Evolutionary conservation across 2,329 filamentous ascomycete species (phyloP), one percentile per base, ranked within the genome.

Genomic region (Cladosporium sp.): DNA sequence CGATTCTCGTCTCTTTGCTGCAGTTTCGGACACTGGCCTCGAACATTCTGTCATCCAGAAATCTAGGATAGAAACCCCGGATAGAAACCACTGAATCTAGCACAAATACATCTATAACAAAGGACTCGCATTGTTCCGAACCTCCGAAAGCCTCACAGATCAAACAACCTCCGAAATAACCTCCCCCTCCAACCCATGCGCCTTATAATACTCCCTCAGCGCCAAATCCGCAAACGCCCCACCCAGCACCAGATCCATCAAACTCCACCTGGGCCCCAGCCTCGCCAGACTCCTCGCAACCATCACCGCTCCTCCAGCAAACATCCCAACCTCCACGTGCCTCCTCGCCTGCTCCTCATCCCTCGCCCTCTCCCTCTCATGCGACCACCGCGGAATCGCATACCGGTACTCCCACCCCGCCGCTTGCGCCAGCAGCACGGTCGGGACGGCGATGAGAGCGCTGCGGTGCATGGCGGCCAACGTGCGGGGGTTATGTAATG

Each of bases 241-340:
- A 7, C 61, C 61, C 47, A 63, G 51, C 3, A 66, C 54, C 40
- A 64, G 42, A 50, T 64, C 64, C 4, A 67, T 53, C 27, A 62
- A 58, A 18, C 56, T 57, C 59, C 61, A 63, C 40, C 51, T 50
- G 13, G 51, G 43, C 5, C 62, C 62, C 36, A 56, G 13, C 29
- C 54, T 52, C 19, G 62, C 59, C 12, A 56, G 39, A 55, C 60
- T 50, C 34, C 64, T 53, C 8, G 52, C 37, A 12, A 55, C 38
- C 61, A 61, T 63, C 19, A 54, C 52, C 11, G 41, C 57, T 12
- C 50, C 55, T 1, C 64, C 64, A 22, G 59, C 43, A 19, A 44
- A 54, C 59, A 64, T 61, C 1, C 63, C 64, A n/a, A 57, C 55
- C 51, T 61, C 58, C 7, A 66, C 54, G 53, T 66, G 63, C 52